These are phyloP conservation scores for Torulaspora delbrueckii DNA, from an alignment of 805 yeast species.

Conservation along the genomic window DNA sequence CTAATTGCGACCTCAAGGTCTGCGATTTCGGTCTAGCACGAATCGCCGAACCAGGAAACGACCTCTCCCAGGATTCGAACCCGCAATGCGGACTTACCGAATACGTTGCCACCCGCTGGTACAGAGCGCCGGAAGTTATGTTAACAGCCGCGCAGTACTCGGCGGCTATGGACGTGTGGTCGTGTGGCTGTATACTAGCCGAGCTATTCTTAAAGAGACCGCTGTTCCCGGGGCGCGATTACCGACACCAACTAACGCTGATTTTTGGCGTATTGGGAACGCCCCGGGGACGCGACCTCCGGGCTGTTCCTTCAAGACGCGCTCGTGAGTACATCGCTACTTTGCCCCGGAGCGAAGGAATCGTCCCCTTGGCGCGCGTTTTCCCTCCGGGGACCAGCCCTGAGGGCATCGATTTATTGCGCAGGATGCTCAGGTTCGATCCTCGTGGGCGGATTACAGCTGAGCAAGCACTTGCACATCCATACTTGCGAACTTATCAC, in stretches of 20 bases:
- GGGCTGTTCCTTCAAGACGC: conserved; percentile 67
- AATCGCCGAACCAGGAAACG: conserved; percentile 24
- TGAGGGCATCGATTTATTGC: conserved; percentile 56
- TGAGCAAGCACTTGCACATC: conserved; percentile 77
- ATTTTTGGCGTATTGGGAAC: conserved; percentile 85
- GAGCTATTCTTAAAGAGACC: conserved; percentile 85
- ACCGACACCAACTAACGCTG: conserved; percentile 81
- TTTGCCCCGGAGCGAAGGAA: conserved; percentile 55
- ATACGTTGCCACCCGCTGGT: conserved; percentile 97
- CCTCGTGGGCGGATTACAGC: conserved; percentile 81
- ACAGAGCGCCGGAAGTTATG: conserved; percentile 97
- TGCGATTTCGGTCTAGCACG: conserved; percentile 92
- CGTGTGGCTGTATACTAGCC: conserved; percentile 92
- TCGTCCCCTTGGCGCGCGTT: conserved; percentile 22
- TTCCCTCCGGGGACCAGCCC: conserved; percentile 53
- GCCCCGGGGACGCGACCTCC: conserved; percentile 74
- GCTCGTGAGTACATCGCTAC: conserved; percentile 85
- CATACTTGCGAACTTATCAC: conserved; percentile 81
- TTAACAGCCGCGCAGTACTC: conserved; percentile 88
- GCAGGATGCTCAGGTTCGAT: conserved; percentile 73
- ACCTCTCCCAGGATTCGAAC: conserved; percentile 6
- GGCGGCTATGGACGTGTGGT: conserved; percentile 94
- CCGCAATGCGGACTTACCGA: conserved; percentile 66
- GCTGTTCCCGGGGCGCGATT: conserved; percentile 89
- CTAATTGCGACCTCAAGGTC: conserved; percentile 89